A percentile compares a stretch with the other conserved stretches of the same genome.
Conservation (phyloP, 208 protist species). For the Leishmania aethiopica region DNA sequence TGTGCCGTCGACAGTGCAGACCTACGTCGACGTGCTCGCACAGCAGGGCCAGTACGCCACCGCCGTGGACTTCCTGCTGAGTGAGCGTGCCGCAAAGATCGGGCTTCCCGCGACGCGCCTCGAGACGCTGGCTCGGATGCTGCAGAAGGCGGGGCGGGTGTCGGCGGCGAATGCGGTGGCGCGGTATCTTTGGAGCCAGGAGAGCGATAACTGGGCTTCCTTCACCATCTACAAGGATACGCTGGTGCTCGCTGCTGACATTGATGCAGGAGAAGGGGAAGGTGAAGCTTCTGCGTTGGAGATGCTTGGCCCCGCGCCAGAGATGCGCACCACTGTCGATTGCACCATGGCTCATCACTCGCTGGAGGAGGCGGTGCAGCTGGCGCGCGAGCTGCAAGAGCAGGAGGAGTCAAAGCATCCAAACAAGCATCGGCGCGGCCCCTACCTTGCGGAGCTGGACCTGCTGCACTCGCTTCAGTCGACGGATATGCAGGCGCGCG, state of each 20-base stretch:
- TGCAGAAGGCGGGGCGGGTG: slow-evolving; percentile 45
- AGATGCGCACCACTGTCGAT: slow-evolving; percentile 44
- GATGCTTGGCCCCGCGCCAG: slow-evolving; percentile 20
- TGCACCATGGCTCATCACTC: slow-evolving; percentile 41
- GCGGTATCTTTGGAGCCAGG: slow-evolving; percentile 51
- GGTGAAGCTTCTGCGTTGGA: slow-evolving; percentile 17
- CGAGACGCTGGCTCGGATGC: slow-evolving; percentile 56
- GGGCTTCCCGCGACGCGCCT: slow-evolving; percentile 77
- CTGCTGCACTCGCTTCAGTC: slow-evolving; percentile 46
- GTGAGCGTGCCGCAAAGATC: slow-evolving; percentile 53
- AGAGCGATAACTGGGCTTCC: slow-evolving; percentile 83
- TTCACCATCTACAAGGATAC: slow-evolving; percentile 69
- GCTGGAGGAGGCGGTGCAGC: slow-evolving; percentile 51
- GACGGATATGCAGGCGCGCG: slow-evolving; percentile 33
- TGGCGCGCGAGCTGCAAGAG: slow-evolving; percentile 43
- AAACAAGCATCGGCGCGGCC: slow-evolving; percentile 60
- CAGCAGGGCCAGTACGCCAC: slow-evolving; percentile 66
- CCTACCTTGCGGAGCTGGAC: slow-evolving; percentile 79
- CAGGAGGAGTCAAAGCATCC: slow-evolving; percentile 30
- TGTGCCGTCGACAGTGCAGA: slow-evolving; percentile 62
- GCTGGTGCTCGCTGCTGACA: slow-evolving; percentile 23
- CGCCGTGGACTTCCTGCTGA: slow-evolving; percentile 70
- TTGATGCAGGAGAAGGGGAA: neutral
- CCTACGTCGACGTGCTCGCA: slow-evolving; percentile 79
- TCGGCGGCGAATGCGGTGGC: slow-evolving; percentile 63